A percentile compares a stretch with the other conserved stretches of the same genome.
phyloP scores from a whole-genome alignment of 2,329 filamentous ascomycete genomes.

The Fonsecaea pugnacius region DNA sequence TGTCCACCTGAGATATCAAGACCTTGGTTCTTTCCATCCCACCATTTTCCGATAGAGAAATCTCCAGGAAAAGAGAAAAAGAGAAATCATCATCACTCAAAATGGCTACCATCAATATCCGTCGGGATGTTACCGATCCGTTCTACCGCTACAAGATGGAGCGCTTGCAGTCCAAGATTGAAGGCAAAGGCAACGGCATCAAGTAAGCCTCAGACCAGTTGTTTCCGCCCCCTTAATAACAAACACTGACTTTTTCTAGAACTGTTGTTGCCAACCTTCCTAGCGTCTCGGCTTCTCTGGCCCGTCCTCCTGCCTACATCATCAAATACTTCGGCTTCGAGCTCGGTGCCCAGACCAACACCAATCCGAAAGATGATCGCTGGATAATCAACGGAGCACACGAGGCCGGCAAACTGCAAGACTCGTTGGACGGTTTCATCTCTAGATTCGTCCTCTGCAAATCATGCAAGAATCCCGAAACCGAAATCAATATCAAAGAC shows the following conservation, averaged over 20 bases:
- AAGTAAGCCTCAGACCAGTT: conserved; percentile 58
- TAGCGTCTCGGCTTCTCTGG: conserved; percentile 89
- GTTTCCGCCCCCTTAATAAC: background rate
- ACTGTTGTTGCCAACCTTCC: conserved; percentile 95
- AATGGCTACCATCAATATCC: conserved; percentile 90
- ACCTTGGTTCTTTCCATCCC: conserved; percentile 16
- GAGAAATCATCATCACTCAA: conserved; percentile 56
- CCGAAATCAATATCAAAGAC: conserved; percentile 93
- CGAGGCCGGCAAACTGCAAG: conserved; percentile 92
- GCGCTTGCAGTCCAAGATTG: conserved; percentile 96
- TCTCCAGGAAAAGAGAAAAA: conserved; percentile 9
- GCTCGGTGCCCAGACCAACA: conserved; percentile 97
- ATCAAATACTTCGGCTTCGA: conserved; percentile 99
- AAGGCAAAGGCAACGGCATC: conserved; percentile 99
- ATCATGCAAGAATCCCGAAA: conserved; percentile 99
- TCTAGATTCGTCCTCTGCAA: conserved; percentile 98
- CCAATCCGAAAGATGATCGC: conserved; percentile 93
- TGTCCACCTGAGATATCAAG: conserved; percentile 37
- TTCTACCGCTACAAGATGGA: conserved; percentile 99
- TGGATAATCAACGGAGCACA: conserved; percentile 99
- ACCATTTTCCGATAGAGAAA: conserved; percentile 13
- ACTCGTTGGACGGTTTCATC: conserved; percentile 98
- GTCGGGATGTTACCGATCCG: conserved; percentile 84
- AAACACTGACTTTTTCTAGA: conserved; percentile 21
- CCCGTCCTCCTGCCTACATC: conserved; percentile 88